Base-by-base conservation (phyloP, 169 alveolate genomes). In the Babesia divergens region DNA sequence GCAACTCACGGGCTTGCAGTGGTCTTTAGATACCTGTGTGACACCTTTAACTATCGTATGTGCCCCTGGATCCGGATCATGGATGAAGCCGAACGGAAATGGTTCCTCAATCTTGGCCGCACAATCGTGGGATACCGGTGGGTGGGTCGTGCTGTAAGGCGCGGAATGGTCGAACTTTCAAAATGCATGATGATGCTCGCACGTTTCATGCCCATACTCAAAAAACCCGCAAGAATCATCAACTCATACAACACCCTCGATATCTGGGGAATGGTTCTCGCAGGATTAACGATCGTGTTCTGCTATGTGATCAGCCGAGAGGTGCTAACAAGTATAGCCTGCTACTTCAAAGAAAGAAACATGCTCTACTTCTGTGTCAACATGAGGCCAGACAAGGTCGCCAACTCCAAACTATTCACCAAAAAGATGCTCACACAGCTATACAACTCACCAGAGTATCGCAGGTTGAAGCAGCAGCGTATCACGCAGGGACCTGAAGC, bases 401-500 rank as follows among this genome's bases (percentile, higher is more conserved):
- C 52, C 42, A 74, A 87, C 60, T 74, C 54, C 51, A 54, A 53
- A 8, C 35, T 62, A 13, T 87, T 76, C 51, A 87, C 92, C 47
- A 76, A 69, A 47, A 47, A 65, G 24, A 83, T 76, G 51, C 42
- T 87, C 54, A 68, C 66, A 6, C 67, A 77, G 59, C 77, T 87
- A 16, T 67, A 60, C 54, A 65, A 62, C 37, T 76, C 82, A 42
- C 74, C 81, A 32, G 92, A 87, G 65, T 87, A 77, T 65, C 67
- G 55, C 31, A 47, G 89, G 68, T 74, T 87, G 52, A 87, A 87
- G 65, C 79, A 77, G 28, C 72, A 75, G 53, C 74, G 92, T 24
- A 70, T 76, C 37, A 82, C 83, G 13, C 82, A 80, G 59, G 92
- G 92, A 3, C 82, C 85, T 35, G 92, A 82, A 29, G 88, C 90